phyloP scores from a whole-genome alignment of 2,329 filamentous ascomycete species.

The Plectosphaerella sp. region DNA sequence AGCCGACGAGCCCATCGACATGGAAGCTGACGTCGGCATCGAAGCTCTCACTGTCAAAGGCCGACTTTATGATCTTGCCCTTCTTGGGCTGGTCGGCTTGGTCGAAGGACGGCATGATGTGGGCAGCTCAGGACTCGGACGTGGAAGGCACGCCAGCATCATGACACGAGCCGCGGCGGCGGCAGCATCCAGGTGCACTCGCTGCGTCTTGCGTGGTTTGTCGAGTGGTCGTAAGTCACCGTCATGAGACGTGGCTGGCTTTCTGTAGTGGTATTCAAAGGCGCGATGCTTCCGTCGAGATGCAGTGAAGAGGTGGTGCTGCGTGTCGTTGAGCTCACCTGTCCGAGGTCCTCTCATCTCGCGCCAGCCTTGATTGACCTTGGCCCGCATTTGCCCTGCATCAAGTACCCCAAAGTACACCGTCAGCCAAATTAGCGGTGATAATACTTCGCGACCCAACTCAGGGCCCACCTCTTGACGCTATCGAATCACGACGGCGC shows the following conservation, averaged over 20 bases:
- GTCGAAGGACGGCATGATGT: conserved; percentile 45
- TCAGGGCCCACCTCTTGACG: not conserved
- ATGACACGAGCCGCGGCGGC: not conserved
- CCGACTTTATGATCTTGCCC: conserved; percentile 58
- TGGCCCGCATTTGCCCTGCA: not conserved
- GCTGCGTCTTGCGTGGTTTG: too few species aligned
- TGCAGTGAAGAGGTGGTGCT: too few species aligned
- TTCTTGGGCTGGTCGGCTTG: conserved; percentile 46
- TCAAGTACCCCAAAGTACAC: not conserved
- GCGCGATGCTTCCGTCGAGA: not conserved
- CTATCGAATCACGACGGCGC: not conserved
- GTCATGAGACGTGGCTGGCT: not conserved
- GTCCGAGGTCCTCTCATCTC: not conserved
- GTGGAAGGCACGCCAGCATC: not conserved
- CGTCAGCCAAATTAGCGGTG: not conserved
- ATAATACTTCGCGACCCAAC: not conserved
- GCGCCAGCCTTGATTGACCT: not conserved
- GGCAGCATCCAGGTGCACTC: not conserved
- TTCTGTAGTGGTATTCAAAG: too few species aligned
- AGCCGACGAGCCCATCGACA: conserved; percentile 77
- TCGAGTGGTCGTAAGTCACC: too few species aligned
- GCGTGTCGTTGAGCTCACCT: too few species aligned
- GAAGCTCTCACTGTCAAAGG: conserved; percentile 84
- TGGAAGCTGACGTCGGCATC: conserved; percentile 80
- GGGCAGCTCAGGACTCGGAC: not conserved